phyloP scores from a whole-genome alignment of 1,284 basidiomycete species.

The Prillingera fragicola region DNA sequence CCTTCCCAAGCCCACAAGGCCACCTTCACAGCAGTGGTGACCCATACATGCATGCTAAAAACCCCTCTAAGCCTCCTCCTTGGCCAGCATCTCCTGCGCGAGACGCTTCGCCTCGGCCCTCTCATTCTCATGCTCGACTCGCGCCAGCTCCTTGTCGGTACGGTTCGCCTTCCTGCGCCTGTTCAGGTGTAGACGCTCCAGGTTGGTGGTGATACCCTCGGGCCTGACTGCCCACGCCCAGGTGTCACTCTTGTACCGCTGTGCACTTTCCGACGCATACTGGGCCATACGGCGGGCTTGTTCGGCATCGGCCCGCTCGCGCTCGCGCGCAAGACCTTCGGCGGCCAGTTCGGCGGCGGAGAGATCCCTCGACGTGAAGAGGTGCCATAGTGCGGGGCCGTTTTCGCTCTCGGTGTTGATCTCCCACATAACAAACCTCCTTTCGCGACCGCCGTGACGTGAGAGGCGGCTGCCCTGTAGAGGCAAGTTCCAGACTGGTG shows the following conservation, averaged over 20 bases:
- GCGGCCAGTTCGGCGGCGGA: background rate
- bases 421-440: slow-evolving; percentile 10
- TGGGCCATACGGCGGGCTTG: slow-evolving; percentile 1
- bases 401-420: background rate
- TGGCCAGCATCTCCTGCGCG: slow-evolving; percentile 2
- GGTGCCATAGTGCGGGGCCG: background rate
- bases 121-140: slow-evolving; percentile 4
- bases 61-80: no score
- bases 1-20: no score
- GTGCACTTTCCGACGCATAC: background rate
- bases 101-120: slow-evolving; percentile 2
- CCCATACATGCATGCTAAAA: slow-evolving; percentile 4
- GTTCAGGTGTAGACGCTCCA: slow-evolving; percentile 37
- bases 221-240: slow-evolving; percentile 26
- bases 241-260: slow-evolving; percentile 24
- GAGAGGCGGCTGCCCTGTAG: slow-evolving; percentile 1
- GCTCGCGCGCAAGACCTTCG: background rate
- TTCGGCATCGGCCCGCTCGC: background rate
- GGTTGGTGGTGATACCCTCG: slow-evolving; percentile 26
- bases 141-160: slow-evolving; percentile 25
- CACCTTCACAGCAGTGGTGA: no score
- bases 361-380: background rate
- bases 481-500: background rate
- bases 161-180: slow-evolving; percentile 22
- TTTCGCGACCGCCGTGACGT: background rate